These are phyloP conservation scores for Rhizodiscina lignyota DNA, from an alignment of 495 filamentous ascomycete genomes.

Conservation along the genomic window DNA sequence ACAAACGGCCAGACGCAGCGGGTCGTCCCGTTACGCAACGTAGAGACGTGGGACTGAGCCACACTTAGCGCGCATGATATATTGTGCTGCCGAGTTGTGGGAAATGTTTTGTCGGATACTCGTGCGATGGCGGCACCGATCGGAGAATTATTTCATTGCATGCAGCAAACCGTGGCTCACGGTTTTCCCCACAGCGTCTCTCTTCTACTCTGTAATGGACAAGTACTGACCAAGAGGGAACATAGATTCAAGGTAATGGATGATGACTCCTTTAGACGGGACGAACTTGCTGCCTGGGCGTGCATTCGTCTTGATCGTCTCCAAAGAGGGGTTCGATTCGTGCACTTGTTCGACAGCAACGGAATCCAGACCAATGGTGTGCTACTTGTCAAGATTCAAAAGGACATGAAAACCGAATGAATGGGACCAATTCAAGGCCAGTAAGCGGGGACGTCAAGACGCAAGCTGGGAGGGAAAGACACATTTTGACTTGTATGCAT, in stretches of 20 bases:
- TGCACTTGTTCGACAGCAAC: slow-evolving; percentile 50
- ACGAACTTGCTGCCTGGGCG: slow-evolving; percentile 70
- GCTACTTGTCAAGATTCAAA: slow-evolving; percentile 52
- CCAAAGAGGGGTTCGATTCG: slow-evolving; percentile 54
- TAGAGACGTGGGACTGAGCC: too few species aligned
- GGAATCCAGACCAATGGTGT: slow-evolving; percentile 45
- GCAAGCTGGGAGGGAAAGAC: background rate
- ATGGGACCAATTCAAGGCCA: background rate
- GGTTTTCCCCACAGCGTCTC: too few species aligned
- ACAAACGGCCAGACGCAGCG: too few species aligned
- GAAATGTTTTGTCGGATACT: too few species aligned
- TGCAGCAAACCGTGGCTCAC: too few species aligned
- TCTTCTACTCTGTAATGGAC: too few species aligned
- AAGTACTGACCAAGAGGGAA: background rate
- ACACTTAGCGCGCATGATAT: too few species aligned
- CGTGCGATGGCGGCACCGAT: too few species aligned
- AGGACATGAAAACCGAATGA: slow-evolving; percentile 20
- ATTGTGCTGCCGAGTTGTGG: too few species aligned
- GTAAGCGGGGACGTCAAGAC: background rate
- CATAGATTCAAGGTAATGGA: slow-evolving; percentile 72
- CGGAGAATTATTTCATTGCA: too few species aligned
- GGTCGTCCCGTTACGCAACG: too few species aligned
- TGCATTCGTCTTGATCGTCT: slow-evolving; percentile 73
- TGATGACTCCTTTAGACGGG: slow-evolving; percentile 51
- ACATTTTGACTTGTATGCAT: background rate